Conservation (phyloP, 371 early-diverging fungal genomes). For the Circinella umbellata region DNA sequence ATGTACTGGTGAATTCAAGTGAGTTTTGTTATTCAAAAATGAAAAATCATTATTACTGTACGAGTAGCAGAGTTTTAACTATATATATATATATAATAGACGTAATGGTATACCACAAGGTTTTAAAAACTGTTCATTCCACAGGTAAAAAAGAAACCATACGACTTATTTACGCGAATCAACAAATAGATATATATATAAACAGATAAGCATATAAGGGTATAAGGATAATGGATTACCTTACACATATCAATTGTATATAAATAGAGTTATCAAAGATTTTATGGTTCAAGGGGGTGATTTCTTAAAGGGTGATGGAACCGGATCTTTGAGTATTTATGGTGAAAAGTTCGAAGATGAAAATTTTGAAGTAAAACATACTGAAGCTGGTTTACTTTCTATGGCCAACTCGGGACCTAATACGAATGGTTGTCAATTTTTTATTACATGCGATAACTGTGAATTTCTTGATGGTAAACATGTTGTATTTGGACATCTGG, state of each 20-base stretch:
- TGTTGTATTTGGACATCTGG: conserved; percentile 87
- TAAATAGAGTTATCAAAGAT: conserved; percentile 82
- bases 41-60: background rate
- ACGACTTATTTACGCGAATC: background rate
- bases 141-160: conserved; percentile 64
- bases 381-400: conserved; percentile 89
- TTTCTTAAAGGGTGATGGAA: conserved; percentile 96
- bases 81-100: conserved; percentile 30
- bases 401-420: conserved; percentile 98
- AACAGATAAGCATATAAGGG: no score
- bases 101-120: conserved; percentile 82
- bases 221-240: no score
- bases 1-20: conserved; percentile 93
- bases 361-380: conserved; percentile 94
- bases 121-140: conserved; percentile 91
- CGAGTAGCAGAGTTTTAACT: background rate
- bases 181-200: no score
- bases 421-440: conserved; percentile 97
- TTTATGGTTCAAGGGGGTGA: conserved; percentile 99
- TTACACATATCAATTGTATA: no score
- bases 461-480: conserved; percentile 95
- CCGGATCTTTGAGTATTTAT: conserved; percentile 97
- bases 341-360: conserved; percentile 97
- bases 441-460: conserved; percentile 91
- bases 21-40: conserved; percentile 10